Evolutionary conservation across 345 rosid genomes (phyloP), one percentile per base, ranked within the genome.

Genomic region (Moricandia moricandioides): DNA sequence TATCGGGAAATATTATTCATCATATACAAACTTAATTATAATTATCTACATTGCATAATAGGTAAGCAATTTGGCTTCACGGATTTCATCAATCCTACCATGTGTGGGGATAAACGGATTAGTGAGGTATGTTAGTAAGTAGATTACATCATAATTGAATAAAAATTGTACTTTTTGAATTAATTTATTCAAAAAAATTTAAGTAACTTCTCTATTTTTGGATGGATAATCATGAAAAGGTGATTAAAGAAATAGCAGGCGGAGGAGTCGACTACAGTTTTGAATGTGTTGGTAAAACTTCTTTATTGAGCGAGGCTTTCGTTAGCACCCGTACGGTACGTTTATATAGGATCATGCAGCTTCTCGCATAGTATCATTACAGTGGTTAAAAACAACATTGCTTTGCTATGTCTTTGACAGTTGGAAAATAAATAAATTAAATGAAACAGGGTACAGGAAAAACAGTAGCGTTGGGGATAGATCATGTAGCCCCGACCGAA

Each of bases 231-330:
- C 11, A 8, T 18, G 34, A n/a, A 63, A 64, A 87, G 94, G 88
- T 87, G 12, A 84, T 87, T 12, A 82, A 65, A 72, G 87, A 86
- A 75, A 82, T 84, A 78, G 85, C 95, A 13, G 79, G 79, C 12
- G 89, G 86, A 18, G 97, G 93, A 40, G 92, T 85, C 8, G 95
- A 91, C 73, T 91, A 85, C 35, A 84, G 90, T 83, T 91, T 91
- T 21, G 95, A 88, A 74, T 89, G 95, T 74, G 74, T 88, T 69
- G 94, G 97, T 11, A 67, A 75, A 67, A 60, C 87, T 10, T 80
- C 88, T 0, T 33, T 78, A 2, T 68, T 81, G 85, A 47, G 51
- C 3, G 89, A 85, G 0, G 91, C 92, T 74, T 82, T 89, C 65
- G 33, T 0, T 1, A 80, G 92, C 72, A 85, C 76, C 71, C 80